phyloP scores from a whole-genome alignment of 2,329 filamentous ascomycete genomes.

The Mycosphaerella sp. region DNA sequence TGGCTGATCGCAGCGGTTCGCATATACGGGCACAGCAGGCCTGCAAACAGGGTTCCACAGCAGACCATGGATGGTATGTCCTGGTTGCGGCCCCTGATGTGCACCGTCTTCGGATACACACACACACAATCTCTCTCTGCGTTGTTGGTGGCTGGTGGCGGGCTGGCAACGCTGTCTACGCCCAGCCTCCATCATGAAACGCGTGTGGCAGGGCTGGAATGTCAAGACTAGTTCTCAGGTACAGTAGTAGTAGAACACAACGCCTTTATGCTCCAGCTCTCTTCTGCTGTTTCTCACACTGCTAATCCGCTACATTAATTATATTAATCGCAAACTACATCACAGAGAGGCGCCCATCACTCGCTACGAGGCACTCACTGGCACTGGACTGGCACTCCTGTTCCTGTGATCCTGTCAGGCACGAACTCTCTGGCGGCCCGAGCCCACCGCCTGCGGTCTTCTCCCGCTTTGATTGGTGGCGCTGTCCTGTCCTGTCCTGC shows the following conservation, averaged over 20 bases:
- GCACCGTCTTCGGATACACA: no score
- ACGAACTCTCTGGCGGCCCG: not conserved
- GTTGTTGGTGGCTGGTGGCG: not conserved
- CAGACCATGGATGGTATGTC: not conserved
- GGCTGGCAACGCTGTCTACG: not conserved
- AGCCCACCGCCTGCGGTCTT: not conserved
- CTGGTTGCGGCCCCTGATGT: no score
- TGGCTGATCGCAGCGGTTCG: not conserved
- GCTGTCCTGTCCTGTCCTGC: not conserved
- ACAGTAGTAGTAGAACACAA: not conserved
- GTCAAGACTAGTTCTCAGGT: not conserved
- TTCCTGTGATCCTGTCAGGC: not conserved
- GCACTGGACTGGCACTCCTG: no score
- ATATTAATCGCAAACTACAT: not conserved
- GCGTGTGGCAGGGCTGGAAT: not conserved
- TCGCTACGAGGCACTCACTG: no score
- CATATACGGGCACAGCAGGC: not conserved
- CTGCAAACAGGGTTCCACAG: not conserved
- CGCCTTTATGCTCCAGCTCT: not conserved
- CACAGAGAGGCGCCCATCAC: not conserved
- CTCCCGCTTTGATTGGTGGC: conserved; percentile 1
- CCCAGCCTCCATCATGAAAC: not conserved
- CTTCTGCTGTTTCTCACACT: not conserved
- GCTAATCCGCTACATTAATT: not conserved
- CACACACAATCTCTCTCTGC: not conserved